A percentile compares a stretch with the other conserved stretches of the same genome.
phyloP scores from a whole-genome alignment of 2,329 filamentous ascomycete species.

The Colletotrichum tropicicola region DNA sequence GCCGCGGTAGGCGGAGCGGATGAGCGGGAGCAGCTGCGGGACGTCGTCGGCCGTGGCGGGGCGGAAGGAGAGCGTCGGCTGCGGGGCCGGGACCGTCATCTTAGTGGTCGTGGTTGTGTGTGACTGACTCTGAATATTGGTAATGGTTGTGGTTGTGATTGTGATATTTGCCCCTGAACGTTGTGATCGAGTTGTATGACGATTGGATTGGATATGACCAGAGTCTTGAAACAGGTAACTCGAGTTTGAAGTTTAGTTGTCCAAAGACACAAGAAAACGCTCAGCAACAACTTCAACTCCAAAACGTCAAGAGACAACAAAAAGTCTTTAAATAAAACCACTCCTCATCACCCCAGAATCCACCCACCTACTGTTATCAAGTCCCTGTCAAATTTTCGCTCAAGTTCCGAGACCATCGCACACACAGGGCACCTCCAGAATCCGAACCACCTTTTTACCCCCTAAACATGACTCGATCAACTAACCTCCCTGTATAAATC shows the following conservation, averaged over 20 bases:
- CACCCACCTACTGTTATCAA: background rate
- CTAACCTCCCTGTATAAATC: too few relatives aligned
- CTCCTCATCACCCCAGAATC: background rate
- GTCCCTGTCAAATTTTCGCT: background rate
- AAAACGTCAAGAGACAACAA: background rate
- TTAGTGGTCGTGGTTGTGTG: background rate
- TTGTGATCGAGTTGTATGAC: too few relatives aligned
- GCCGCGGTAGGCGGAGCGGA: conserved; percentile 55
- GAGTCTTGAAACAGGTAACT: too few relatives aligned
- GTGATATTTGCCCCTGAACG: too few relatives aligned
- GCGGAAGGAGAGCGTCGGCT: conserved; percentile 40
- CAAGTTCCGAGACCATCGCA: background rate
- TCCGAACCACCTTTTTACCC: too few relatives aligned
- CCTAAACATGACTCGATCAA: too few relatives aligned
- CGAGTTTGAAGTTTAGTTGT: too few relatives aligned
- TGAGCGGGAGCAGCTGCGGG: conserved; percentile 44
- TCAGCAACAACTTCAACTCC: too few relatives aligned
- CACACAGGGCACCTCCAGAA: background rate
- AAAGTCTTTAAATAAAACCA: background rate
- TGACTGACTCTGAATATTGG: too few relatives aligned
- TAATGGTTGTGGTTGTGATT: too few relatives aligned
- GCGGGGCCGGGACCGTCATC: conserved; percentile 1
- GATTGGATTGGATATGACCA: too few relatives aligned
- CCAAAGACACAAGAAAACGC: too few relatives aligned
- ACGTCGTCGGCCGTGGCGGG: conserved; percentile 44